Conservation (phyloP, 1,284 basidiomycete species). For the Heimioporus retisporus region DNA sequence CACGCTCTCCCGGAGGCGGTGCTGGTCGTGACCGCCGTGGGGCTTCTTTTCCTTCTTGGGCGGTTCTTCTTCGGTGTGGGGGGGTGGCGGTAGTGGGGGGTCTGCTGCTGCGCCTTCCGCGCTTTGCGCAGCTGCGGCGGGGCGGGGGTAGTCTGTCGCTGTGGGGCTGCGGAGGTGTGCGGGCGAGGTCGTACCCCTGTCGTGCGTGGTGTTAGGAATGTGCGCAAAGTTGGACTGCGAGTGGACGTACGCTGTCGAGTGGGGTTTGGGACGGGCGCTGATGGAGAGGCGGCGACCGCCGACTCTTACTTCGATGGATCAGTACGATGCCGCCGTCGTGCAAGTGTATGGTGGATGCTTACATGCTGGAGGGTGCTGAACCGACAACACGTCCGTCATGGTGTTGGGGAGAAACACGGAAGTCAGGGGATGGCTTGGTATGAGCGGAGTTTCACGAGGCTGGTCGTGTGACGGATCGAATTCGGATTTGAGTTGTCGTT, state of each 20-base stretch:
- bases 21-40: slow-evolving; percentile 57
- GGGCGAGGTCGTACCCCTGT: slow-evolving; percentile 41
- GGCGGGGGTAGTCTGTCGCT: slow-evolving; percentile 70
- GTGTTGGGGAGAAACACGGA: slow-evolving; percentile 1
- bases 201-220: background rate
- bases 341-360: slow-evolving; percentile 1
- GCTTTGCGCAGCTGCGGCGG: slow-evolving; percentile 49
- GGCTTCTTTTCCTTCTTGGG: slow-evolving; percentile 64
- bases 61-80: slow-evolving; percentile 61
- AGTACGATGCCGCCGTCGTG: background rate
- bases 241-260: slow-evolving; percentile 49
- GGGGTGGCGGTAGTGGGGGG: slow-evolving; percentile 45
- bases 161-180: slow-evolving; percentile 41
- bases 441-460: slow-evolving; percentile 27
- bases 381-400: slow-evolving; percentile 36
- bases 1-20: slow-evolving; percentile 58
- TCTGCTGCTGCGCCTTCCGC: slow-evolving; percentile 49
- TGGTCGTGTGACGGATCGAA: slow-evolving; percentile 17
- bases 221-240: too few relatives aligned
- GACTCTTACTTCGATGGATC: slow-evolving; percentile 62
- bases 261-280: slow-evolving; percentile 52
- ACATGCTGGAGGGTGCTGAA: slow-evolving; percentile 39
- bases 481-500: background rate
- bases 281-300: slow-evolving; percentile 71
- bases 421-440: background rate